Evolutionary conservation across 495 filamentous ascomycete species (phyloP), one percentile per base, ranked within the genome.

Genomic region (Aspergillus sclerotioniger): DNA sequence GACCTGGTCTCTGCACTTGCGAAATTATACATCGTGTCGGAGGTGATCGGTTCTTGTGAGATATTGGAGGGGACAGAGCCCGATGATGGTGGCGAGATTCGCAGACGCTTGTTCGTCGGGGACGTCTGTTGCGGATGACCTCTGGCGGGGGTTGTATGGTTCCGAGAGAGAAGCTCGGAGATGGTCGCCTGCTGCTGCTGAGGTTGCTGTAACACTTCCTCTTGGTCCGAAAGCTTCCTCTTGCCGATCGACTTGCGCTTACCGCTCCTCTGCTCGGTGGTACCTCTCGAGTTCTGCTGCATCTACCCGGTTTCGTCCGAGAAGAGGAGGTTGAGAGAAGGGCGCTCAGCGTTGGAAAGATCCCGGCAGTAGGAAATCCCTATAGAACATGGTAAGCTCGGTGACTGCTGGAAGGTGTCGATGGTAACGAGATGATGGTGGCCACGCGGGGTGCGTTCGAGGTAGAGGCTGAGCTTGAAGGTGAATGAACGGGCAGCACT

Each of bases 1-100:
- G 67, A 62, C 46, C 65, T 74, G 13, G 72, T 57, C 43, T 70
- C 71, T 47, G 71, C 66, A 31, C 65, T 74, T 29, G 76, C 69
- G 60, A 80, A 80, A 49, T 72, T 78, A 56, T 80, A 80, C 78
- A 80, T 82, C 49, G 71, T 76, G 52, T 65, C 68, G 20, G 73
- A 62, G 12, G 66, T 63, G 32, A 62, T 64, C 8, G 68, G 50
- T 21, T 37, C 53, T 51, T 60, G 49, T 15, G 50, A 28, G 20
- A 37, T 21, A 43, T 50, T 60, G 25, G 54, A 48, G 21, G 61
- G 59, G 28, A 62, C 28, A 58, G 31, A 7, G 57, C 39, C 62
- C 9, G 72, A 66, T 10, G 71, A 66, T 31, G 73, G 61, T 56
- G 65, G 56, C 16, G 74, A 74, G 56, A 71, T 56, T 57, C 75